Base-by-base conservation (phyloP, 306 rosid species). In the Prunus mira region DNA sequence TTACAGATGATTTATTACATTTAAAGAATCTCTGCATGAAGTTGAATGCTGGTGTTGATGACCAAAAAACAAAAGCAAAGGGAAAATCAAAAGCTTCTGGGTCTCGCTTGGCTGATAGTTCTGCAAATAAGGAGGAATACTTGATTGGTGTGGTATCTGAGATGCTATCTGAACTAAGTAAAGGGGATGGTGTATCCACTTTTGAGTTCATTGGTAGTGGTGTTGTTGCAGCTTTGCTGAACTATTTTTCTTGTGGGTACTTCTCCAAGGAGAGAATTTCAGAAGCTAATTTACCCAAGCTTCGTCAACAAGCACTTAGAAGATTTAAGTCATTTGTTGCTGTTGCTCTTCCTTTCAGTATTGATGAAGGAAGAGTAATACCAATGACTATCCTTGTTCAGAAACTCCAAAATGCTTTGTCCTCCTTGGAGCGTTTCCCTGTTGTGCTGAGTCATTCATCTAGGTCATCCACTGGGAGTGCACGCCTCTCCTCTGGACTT, bases 121-220 rank as follows among this genome's bases (percentile, higher is more conserved):
- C 88, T 67, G 65, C 76, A 43, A 82, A 72, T 73, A 88, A 72
- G 64, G 98, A 96, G 78, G 97, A 91, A 68, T 87, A 75, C 78
- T 82, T 93, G 82, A 86, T 82, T 80, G 94, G 88, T 46, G 83
- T 93, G 57, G 79, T 96, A 69, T 87, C 91, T 74, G 99, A 92
- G 85, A 88, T 96, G 94, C 93, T 96, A 62, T 79, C 78, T 74
- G 99, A 96, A 82, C 96, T 96, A 70, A 84, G 97, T 75, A 96
- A 96, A 84, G 98, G 97, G 84, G 97, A 93, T 22, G 99, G 99
- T 76, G 99, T 96, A 38, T 93, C 99, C 65, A 96, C 99, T 66
- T 96, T 96, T 88, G 99, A 96, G 85, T 96, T 96, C 77, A 89
- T 93, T 68, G 99, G 99, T 34, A 96, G 99, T 78, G 99, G 99